Percentiles rank a stretch among this genome's conserved stretches.
Conservation (phyloP, 805 yeast genomes). For the Wickerhamomyces bovis region DNA sequence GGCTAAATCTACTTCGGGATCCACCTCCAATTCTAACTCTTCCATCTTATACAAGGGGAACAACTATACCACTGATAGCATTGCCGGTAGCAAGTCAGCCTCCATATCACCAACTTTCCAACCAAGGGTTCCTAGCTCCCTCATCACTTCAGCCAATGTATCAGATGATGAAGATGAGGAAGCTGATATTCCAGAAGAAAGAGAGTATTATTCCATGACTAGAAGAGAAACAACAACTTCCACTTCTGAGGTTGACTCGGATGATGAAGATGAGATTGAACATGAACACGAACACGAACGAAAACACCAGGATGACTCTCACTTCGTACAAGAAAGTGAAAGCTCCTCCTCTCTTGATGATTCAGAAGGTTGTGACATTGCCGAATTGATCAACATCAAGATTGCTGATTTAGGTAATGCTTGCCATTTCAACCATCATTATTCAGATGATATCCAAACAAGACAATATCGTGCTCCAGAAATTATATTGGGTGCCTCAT, state of each 20-base stretch:
- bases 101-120: slow-evolving; percentile 11
- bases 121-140: slow-evolving; percentile 5
- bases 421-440: slow-evolving; percentile 57
- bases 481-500: slow-evolving; percentile 45
- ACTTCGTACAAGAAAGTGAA: not conserved
- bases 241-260: slow-evolving; percentile 9
- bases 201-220: not conserved
- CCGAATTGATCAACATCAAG: slow-evolving; percentile 31
- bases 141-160: slow-evolving; percentile 13
- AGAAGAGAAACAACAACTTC: slow-evolving; percentile 2
- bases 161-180: slow-evolving; percentile 10
- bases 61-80: slow-evolving; percentile 4
- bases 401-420: slow-evolving; percentile 70
- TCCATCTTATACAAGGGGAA: not conserved
- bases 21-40: not conserved
- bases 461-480: slow-evolving; percentile 66
- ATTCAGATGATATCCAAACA: slow-evolving; percentile 64
- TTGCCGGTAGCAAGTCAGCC: not conserved
- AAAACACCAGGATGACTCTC: too few species aligned
- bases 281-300: not conserved
- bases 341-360: not conserved
- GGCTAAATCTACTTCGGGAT: slow-evolving; percentile 4
- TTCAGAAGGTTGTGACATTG: slow-evolving; percentile 4
- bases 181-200: not conserved
- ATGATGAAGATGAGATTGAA: slow-evolving; percentile 11